These are phyloP conservation scores for Xylariaceae sp. DNA, from an alignment of 2,329 filamentous ascomycete species.

Conservation along the genomic window DNA sequence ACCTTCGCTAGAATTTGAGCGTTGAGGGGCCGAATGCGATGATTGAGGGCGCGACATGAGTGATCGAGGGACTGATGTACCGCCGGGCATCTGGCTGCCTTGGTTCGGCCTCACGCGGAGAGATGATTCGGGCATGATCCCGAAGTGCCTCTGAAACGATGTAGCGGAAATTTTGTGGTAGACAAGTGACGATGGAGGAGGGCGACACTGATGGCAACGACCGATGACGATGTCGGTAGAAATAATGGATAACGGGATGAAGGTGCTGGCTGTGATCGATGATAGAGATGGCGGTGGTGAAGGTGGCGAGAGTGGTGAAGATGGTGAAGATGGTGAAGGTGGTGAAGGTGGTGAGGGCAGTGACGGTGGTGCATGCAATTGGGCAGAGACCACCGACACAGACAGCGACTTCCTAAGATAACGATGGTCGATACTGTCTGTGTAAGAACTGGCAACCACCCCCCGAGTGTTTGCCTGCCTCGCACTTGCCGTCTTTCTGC, in stretches of 20 bases:
- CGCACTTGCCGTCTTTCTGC: neutral
- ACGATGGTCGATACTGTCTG: neutral
- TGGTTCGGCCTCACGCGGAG: conserved; percentile 25
- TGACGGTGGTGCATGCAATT: too few relatives aligned
- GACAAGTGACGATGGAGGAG: too few relatives aligned
- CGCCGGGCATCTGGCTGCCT: conserved; percentile 23
- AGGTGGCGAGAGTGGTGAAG: neutral
- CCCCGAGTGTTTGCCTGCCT: neutral
- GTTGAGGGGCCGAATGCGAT: conserved; percentile 5
- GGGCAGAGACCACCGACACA: too few relatives aligned
- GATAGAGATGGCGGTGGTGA: neutral
- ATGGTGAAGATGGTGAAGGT: neutral
- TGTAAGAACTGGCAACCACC: neutral
- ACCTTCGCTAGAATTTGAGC: conserved; percentile 15
- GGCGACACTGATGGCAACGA: too few relatives aligned
- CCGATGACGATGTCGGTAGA: too few relatives aligned
- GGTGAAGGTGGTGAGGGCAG: neutral
- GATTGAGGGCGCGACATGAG: too few relatives aligned
- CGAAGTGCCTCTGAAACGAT: neutral
- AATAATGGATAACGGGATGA: too few relatives aligned
- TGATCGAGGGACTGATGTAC: neutral
- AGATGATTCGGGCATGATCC: conserved; percentile 14
- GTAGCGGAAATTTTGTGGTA: neutral
- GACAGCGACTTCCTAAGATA: too few relatives aligned
- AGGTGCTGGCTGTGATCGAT: neutral